Base-by-base conservation (phyloP, 2,329 filamentous ascomycete genomes). In the Fusarium phyllophilum region DNA sequence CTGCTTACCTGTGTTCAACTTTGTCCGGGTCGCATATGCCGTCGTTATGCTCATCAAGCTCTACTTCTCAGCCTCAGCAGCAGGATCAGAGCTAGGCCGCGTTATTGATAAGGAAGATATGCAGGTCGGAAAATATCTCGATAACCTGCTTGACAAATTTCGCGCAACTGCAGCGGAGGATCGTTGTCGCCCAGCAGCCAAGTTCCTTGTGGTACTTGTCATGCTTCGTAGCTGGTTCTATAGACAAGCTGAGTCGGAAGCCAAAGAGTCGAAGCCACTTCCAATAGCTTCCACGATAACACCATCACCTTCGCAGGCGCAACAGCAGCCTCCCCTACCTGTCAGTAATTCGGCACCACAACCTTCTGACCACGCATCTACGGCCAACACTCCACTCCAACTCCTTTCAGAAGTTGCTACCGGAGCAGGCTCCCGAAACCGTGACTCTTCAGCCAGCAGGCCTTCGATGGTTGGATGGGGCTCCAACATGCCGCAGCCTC, bases 11-110 rank as follows among this genome's bases (percentile, higher is more conserved):
- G 91, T 93, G 6, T 91, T 93, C 77, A 90, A 89, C 79, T 91
- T 93, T 76, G 92, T 93, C 22, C 89, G 93, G 34, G 89, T 94
- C 24, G 89, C 92, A 17, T 94, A 94, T 78, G 90, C 90, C 11
- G 87, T 91, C 6, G 91, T 94, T 26, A 89, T 93, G 38, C 84
- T 94, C 42, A 92, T 94, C 79, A 94, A 94, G 81, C 88, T 95
- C 70, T 92, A 92, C 81, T 91, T 93, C 56, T 89, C 91, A 14
- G 90, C 91, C 8, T 88, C 89, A 4, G 87, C 88, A 20, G 88
- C 91, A 2, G 87, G 88, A 45, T 91, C 89, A 22, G 90, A 92
- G 74, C 86, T 95, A 3, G 90, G 90, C n/a, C 88, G 89, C 68
- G 88, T 95, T 24, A 91, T 96, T 71, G 87, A 90, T 73, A 89